These are phyloP conservation scores for Boechera divaricarpa DNA, from an alignment of 345 rosid genomes.

Conservation along the genomic window DNA sequence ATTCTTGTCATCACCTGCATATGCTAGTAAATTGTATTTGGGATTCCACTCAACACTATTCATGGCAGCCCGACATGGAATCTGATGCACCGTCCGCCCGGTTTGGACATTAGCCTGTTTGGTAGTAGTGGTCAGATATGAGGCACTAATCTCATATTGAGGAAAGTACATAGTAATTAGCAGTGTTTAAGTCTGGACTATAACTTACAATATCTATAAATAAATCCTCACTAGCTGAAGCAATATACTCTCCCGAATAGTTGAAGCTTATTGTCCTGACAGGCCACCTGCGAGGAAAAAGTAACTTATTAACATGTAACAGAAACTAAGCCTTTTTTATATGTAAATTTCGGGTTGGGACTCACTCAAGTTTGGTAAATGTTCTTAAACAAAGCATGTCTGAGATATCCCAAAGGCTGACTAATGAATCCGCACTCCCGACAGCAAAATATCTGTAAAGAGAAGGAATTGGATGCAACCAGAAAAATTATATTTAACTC, in stretches of 20 bases:
- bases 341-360: slow-evolving; percentile 9
- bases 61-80: slow-evolving; percentile 97
- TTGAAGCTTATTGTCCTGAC: slow-evolving; percentile 96
- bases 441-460: slow-evolving; percentile 86
- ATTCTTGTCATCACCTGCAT: slow-evolving; percentile 97
- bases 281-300: slow-evolving; percentile 69
- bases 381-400: slow-evolving; percentile 93
- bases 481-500: background rate
- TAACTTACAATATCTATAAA: slow-evolving; percentile 83
- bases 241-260: slow-evolving; percentile 78
- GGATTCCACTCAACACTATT: slow-evolving; percentile 99
- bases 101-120: slow-evolving; percentile 88
- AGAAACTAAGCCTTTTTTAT: background rate
- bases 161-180: slow-evolving; percentile 9
- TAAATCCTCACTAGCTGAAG: slow-evolving; percentile 96
- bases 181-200: background rate
- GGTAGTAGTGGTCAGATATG: slow-evolving; percentile 20
- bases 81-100: slow-evolving; percentile 87
- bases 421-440: slow-evolving; percentile 99
- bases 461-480: slow-evolving; percentile 7
- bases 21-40: slow-evolving; percentile 87
- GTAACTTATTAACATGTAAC: slow-evolving; percentile 20
- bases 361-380: slow-evolving; percentile 92
- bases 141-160: slow-evolving; percentile 20
- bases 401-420: slow-evolving; percentile 97